These are phyloP conservation scores for Debaryomyces udenii DNA, from an alignment of 1,139 yeast genomes.

Conservation along the genomic window DNA sequence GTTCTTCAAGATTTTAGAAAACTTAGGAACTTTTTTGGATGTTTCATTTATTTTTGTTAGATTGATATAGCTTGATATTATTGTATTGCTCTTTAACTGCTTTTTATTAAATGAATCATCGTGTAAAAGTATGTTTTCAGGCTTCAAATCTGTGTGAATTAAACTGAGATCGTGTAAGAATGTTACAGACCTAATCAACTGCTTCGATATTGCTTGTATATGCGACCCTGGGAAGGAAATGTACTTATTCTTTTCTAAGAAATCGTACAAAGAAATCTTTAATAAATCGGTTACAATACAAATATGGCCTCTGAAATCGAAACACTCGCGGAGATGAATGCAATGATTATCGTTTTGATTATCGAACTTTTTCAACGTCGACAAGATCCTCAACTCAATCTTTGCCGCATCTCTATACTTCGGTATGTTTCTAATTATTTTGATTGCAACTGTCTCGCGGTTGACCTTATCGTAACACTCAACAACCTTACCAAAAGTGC, in stretches of 20 bases:
- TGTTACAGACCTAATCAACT: conserved; percentile 81
- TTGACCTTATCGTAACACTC: conserved; percentile 64
- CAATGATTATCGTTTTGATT: conserved; percentile 68
- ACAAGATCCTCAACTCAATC: conserved; percentile 75
- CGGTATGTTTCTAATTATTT: conserved; percentile 80
- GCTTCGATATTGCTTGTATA: conserved; percentile 86
- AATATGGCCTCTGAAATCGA: conserved; percentile 91
- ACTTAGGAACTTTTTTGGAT: conserved; percentile 38
- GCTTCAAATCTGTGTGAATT: conserved; percentile 93
- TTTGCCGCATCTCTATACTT: conserved; percentile 85
- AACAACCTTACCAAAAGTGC: conserved; percentile 96
- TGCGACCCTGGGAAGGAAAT: conserved; percentile 81
- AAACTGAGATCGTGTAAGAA: conserved; percentile 86
- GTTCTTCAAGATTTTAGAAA: conserved; percentile 60
- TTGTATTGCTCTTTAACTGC: conserved; percentile 37
- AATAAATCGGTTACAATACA: conserved; percentile 89
- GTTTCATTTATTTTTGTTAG: conserved; percentile 23
- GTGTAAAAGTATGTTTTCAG: conserved; percentile 85
- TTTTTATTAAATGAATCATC: conserved; percentile 53
- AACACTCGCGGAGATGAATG: conserved; percentile 83
- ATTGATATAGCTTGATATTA: conserved; percentile 34
- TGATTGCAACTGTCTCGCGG: conserved; percentile 78
- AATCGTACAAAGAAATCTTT: conserved; percentile 86
- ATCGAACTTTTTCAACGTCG: conserved; percentile 79
- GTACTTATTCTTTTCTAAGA: conserved; percentile 74